Evolutionary conservation across 225 moss, liverwort and hornwort species (phyloP).

Genomic region (Antitrichia curtipendula): DNA sequence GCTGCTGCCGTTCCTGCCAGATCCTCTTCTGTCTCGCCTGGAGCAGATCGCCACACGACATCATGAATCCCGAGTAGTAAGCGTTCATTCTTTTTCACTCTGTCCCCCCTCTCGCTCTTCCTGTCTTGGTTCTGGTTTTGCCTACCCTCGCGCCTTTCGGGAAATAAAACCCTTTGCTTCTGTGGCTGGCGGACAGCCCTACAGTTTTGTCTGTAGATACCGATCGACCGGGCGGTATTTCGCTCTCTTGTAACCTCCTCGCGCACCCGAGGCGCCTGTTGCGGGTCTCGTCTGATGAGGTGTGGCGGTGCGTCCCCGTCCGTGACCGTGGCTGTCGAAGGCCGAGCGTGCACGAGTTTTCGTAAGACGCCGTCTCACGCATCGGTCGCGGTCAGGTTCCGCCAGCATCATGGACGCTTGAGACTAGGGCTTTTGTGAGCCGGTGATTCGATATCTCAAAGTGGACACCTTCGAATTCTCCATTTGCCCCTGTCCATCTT

Average conservation of each 20-base stretch:
- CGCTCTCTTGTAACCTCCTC: background rate
- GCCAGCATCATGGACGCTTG: background rate
- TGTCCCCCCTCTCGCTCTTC: background rate
- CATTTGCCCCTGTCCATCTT: background rate
- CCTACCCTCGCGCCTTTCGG: background rate
- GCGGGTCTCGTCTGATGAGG: too few relatives aligned
- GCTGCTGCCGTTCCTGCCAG: background rate
- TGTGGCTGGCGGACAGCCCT: background rate
- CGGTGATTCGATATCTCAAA: background rate
- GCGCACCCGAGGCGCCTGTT: background rate
- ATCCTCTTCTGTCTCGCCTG: background rate
- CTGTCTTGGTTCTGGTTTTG: background rate
- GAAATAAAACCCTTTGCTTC: background rate
- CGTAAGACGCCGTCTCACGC: background rate
- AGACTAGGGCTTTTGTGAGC: background rate
- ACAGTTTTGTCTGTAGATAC: background rate
- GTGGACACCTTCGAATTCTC: background rate
- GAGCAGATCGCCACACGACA: background rate
- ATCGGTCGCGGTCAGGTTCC: background rate
- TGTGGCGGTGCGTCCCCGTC: background rate
- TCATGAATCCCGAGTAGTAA: slow-evolving; percentile 32
- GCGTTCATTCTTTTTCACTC: background rate
- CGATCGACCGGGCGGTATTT: background rate
- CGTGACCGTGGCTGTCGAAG: background rate
- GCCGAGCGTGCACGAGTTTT: background rate